Conservation (phyloP, 129 eudicot species). For the Centella asiatica region DNA sequence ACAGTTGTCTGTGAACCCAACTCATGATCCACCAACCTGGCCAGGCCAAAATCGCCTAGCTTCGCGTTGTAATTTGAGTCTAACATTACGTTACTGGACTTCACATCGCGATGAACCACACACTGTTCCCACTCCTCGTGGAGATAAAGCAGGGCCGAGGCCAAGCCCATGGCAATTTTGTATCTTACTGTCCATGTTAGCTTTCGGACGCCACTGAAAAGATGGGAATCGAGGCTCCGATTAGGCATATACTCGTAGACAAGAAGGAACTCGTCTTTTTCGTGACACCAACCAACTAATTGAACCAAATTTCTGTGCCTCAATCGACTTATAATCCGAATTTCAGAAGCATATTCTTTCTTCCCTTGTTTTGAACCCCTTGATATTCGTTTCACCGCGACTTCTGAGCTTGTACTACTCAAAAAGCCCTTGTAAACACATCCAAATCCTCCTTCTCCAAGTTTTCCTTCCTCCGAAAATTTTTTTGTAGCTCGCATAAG, state of each 20-base stretch:
- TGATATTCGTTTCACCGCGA: slow-evolving; percentile 40
- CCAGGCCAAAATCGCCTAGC: slow-evolving; percentile 50
- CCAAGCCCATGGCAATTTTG: slow-evolving; percentile 39
- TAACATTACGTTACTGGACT: slow-evolving; percentile 45
- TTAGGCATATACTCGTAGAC: slow-evolving; percentile 56
- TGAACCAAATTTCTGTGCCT: slow-evolving; percentile 45
- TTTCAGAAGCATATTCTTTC: slow-evolving; percentile 42
- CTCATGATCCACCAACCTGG: slow-evolving; percentile 45
- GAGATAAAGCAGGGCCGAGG: slow-evolving; percentile 34
- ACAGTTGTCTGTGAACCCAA: slow-evolving; percentile 24
- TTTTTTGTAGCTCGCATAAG: slow-evolving; percentile 31
- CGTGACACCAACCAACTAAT: slow-evolving; percentile 53
- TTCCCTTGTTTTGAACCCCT: slow-evolving; percentile 48
- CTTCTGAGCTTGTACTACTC: slow-evolving; percentile 6
- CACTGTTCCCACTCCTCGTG: slow-evolving; percentile 59
- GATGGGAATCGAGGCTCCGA: slow-evolving; percentile 47
- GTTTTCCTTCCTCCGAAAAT: slow-evolving; percentile 40
- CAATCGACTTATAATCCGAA: slow-evolving; percentile 34
- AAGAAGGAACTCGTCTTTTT: slow-evolving; percentile 41
- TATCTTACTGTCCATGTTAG: slow-evolving; percentile 30
- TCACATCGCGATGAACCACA: slow-evolving; percentile 45
- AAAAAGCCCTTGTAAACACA: slow-evolving; percentile 46
- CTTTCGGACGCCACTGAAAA: slow-evolving; percentile 15
- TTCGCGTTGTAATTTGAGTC: slow-evolving; percentile 41
- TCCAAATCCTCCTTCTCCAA: slow-evolving; percentile 55